Conservation (phyloP, 768 basidiomycete species). For the Amanita pallidorosea region DNA sequence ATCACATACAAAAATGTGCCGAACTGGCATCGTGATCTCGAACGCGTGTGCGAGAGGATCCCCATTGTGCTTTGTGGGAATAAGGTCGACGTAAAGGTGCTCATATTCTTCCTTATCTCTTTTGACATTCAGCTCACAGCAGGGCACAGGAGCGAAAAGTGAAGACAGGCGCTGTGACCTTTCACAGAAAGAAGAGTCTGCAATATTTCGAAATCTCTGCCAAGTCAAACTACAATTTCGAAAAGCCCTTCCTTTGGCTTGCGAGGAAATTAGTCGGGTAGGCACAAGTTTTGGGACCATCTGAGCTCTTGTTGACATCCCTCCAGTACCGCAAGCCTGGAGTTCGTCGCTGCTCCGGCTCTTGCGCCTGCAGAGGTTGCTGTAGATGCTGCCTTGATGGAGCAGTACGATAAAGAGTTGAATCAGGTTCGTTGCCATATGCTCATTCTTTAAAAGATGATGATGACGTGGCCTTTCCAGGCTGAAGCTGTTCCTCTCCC, state of each 20-base stretch:
- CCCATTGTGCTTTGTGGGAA: constrained; percentile 99
- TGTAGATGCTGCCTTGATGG: constrained; percentile 72
- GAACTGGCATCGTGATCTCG: constrained; percentile 99
- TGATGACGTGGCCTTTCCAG: constrained; percentile 21
- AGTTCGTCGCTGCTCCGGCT: constrained; percentile 95
- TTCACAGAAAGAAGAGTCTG: constrained; percentile 99
- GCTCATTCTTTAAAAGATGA: constrained; percentile 3
- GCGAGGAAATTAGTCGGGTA: constrained; percentile 96
- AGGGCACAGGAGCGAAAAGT: constrained; percentile 89
- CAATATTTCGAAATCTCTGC: constrained; percentile 99
- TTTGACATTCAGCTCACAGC: constrained; percentile 4
- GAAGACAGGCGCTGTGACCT: constrained; percentile 96
- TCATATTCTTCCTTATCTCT: constrained; percentile 14
- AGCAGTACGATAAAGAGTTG: constrained; percentile 72
- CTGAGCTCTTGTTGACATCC: neutral
- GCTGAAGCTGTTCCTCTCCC: constrained; percentile 92
- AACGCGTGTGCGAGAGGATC: constrained; percentile 99
- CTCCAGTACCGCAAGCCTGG: constrained; percentile 68
- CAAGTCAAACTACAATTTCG: constrained; percentile 99
- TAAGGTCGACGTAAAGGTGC: constrained; percentile 98
- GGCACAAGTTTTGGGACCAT: constrained; percentile 17
- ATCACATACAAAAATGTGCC: constrained; percentile 99
- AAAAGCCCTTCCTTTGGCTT: constrained; percentile 99
- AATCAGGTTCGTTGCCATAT: constrained; percentile 31
- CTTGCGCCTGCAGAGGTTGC: constrained; percentile 89